Conservation (phyloP, 305 asterid genomes). For the Stenogyne calaminthoides region DNA sequence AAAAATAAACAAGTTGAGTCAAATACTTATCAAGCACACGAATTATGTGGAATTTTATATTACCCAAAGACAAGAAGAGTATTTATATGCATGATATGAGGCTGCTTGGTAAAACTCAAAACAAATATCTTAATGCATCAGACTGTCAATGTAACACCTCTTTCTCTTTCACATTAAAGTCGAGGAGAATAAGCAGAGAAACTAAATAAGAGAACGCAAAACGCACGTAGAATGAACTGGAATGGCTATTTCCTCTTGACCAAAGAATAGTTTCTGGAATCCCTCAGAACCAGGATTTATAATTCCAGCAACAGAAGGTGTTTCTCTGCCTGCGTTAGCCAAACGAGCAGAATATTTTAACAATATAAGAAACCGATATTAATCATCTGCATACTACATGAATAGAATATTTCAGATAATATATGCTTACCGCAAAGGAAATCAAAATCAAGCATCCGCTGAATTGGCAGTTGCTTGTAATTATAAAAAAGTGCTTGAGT, state of each 20-base stretch:
- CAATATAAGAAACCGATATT: constrained; percentile 3
- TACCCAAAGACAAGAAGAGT: constrained; percentile 4
- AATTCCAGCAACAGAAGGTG: constrained; percentile 98
- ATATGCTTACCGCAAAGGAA: constrained; percentile 81
- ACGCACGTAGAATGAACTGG: constrained; percentile 75
- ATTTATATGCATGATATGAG: neutral
- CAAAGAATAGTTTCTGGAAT: constrained; percentile 95
- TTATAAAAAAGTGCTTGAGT: constrained; percentile 95
- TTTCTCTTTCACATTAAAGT: constrained; percentile 21
- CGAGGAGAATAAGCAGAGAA: constrained; percentile 16
- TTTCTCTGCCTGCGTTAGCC: constrained; percentile 73
- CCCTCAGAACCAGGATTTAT: constrained; percentile 99
- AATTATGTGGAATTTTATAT: neutral
- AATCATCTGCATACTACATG: constrained; percentile 3
- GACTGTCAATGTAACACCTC: neutral
- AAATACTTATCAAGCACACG: neutral
- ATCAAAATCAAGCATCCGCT: constrained; percentile 99
- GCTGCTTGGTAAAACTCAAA: neutral
- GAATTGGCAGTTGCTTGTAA: constrained; percentile 89
- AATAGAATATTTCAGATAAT: constrained; percentile 15
- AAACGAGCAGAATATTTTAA: neutral
- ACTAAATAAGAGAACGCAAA: constrained; percentile 16
- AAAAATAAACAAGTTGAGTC: neutral
- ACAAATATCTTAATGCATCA: constrained; percentile 6
- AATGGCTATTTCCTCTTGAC: constrained; percentile 91